Percentiles rank a stretch among this genome's conserved stretches.
These are phyloP conservation scores for Malassezia equina DNA, from an alignment of 1,284 basidiomycete species.

Conservation along the genomic window DNA sequence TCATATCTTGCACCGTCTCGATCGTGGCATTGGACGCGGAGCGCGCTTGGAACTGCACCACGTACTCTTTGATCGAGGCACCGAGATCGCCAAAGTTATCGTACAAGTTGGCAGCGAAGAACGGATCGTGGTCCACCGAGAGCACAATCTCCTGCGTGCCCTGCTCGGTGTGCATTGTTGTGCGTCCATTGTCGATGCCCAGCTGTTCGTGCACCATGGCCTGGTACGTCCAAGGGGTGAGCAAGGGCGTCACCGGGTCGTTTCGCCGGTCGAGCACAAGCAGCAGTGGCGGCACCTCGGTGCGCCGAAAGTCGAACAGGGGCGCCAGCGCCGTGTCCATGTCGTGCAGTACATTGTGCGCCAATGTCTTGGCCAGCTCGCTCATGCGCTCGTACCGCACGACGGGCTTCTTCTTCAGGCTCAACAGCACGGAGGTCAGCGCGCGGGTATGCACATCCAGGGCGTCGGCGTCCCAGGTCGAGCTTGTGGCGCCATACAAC, in stretches of 20 bases:
- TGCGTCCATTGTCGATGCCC: conserved; percentile 81
- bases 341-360: conserved; percentile 58
- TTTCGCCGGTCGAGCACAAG: conserved; percentile 71
- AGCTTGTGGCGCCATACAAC: conserved; percentile 61
- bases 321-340: conserved; percentile 46
- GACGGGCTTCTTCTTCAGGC: conserved; percentile 86
- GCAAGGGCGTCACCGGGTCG: conserved; percentile 92
- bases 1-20: conserved; percentile 76
- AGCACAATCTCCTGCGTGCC: conserved; percentile 77
- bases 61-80: conserved; percentile 81
- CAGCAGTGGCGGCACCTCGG: conserved; percentile 53
- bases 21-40: conserved; percentile 70
- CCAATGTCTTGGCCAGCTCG: conserved; percentile 77
- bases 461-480: conserved; percentile 58
- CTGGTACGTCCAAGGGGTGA: conserved; percentile 98
- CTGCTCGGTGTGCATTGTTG: conserved; percentile 7
- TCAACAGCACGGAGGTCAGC: conserved; percentile 76
- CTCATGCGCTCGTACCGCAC: conserved; percentile 94
- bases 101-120: conserved; percentile 82
- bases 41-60: conserved; percentile 76
- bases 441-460: conserved; percentile 70
- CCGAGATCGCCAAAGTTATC: conserved; percentile 96
- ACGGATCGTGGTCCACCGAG: conserved; percentile 80
- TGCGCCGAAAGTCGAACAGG: conserved; percentile 53
- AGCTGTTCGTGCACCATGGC: conserved; percentile 98